Evolutionary conservation across 176 grass and related monocot genomes (phyloP).

Genomic region (Ampelocalamus luodianensis): DNA sequence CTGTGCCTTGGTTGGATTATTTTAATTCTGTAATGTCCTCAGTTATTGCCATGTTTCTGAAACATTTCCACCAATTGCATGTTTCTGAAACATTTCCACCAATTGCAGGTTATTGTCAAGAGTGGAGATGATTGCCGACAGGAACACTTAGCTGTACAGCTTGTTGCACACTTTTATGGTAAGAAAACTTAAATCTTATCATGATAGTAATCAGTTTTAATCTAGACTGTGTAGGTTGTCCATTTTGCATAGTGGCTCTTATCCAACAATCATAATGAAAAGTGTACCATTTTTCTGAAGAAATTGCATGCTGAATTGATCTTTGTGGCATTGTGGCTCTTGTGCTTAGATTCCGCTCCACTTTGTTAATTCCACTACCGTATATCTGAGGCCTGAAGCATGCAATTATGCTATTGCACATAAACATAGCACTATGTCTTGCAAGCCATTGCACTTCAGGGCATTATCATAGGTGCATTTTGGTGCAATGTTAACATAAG

Average conservation of each 20-base stretch:
- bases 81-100: conserved; percentile 34
- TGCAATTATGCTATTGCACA: conserved; percentile 13
- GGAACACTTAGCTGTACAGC: conserved; percentile 95
- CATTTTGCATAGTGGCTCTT: conserved; percentile 8
- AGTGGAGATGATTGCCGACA: conserved; percentile 99
- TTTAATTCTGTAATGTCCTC: conserved; percentile 19
- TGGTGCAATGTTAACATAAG: neutral
- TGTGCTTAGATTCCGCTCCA: neutral
- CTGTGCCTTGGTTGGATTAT: neutral
- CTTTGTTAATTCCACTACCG: neutral
- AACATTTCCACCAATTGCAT: conserved; percentile 44
- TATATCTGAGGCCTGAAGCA: conserved; percentile 11
- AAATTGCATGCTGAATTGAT: neutral
- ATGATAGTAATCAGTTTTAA: conserved; percentile 6
- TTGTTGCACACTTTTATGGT: conserved; percentile 99
- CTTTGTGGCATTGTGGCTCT: neutral
- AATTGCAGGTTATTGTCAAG: conserved; percentile 92
- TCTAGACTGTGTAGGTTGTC: neutral
- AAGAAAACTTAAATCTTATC: conserved; percentile 16
- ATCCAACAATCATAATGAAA: neutral
- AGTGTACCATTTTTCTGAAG: neutral
- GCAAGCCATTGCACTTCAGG: neutral
- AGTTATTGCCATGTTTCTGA: conserved; percentile 15
- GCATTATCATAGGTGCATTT: conserved; percentile 7
- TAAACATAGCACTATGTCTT: conserved; percentile 7